phyloP scores from a whole-genome alignment of 305 asterid genomes.

The Lippia alba region DNA sequence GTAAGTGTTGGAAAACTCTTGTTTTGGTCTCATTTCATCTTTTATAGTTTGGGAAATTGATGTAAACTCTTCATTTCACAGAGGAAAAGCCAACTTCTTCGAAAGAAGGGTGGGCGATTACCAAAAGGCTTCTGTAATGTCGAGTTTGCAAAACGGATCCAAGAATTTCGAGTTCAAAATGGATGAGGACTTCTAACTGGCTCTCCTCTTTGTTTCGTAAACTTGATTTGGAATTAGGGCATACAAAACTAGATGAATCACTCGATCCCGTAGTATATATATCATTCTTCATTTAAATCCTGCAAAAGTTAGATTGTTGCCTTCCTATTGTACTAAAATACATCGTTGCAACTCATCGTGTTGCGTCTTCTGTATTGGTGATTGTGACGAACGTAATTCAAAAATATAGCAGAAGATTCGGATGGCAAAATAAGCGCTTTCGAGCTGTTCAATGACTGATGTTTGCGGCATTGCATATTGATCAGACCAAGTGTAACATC shows the following conservation, averaged over 20 bases:
- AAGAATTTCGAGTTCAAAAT: conserved; percentile 60
- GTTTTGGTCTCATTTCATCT: background rate
- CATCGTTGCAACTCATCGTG: no score
- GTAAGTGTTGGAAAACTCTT: conserved; percentile 46
- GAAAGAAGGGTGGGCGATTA: conserved; percentile 78
- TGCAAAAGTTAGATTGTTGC: background rate
- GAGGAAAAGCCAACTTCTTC: conserved; percentile 79
- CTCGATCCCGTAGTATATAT: conserved; percentile 1
- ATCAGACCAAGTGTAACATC: background rate
- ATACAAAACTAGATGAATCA: conserved; percentile 10
- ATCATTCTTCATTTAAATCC: conserved; percentile 8
- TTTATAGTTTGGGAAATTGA: conserved; percentile 1
- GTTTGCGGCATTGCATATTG: no score
- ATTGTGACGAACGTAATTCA: no score
- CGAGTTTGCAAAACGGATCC: conserved; percentile 57
- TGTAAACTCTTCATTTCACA: conserved; percentile 26
- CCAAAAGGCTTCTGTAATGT: conserved; percentile 78
- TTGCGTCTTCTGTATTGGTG: no score
- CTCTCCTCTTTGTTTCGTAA: background rate
- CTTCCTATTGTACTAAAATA: background rate
- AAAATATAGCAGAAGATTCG: no score
- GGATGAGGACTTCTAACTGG: conserved; percentile 70
- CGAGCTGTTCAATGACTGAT: no score
- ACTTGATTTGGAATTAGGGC: conserved; percentile 29
- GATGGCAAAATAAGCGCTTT: no score